phyloP scores from a whole-genome alignment of 2,329 filamentous ascomycete species.

The Aspergillus tamarii region DNA sequence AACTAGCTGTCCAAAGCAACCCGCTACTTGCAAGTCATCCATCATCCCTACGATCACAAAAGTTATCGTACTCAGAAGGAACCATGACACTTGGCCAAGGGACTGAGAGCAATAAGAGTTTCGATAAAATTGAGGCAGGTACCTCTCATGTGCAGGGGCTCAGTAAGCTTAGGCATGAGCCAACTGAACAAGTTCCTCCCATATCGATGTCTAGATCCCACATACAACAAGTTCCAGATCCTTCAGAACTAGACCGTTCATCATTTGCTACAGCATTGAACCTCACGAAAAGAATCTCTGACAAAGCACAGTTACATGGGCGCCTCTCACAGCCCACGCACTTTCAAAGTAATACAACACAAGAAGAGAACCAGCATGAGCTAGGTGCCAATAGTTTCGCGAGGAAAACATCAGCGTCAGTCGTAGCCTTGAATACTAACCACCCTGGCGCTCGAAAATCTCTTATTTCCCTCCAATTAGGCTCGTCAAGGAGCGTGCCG shows the following conservation, averaged over 20 bases:
- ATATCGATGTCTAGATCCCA: not conserved
- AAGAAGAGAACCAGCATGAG: constrained; percentile 3
- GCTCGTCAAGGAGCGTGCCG: not conserved
- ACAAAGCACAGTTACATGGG: not conserved
- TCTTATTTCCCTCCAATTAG: not conserved
- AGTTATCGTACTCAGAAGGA: constrained; percentile 20
- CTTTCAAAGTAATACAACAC: constrained; percentile 4
- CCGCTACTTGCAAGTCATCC: constrained; percentile 19
- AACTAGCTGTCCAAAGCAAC: constrained; percentile 29
- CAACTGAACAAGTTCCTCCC: constrained; percentile 4
- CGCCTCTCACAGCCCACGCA: not conserved
- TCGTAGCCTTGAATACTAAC: not conserved
- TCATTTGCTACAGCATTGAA: constrained; percentile 31
- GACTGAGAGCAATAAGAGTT: constrained; percentile 13
- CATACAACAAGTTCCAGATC: constrained; percentile 3
- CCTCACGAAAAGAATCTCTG: constrained; percentile 20
- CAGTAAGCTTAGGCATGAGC: not conserved
- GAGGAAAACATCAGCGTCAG: not conserved
- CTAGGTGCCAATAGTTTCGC: not conserved
- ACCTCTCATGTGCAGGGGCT: constrained; percentile 15
- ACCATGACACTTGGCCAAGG: constrained; percentile 26
- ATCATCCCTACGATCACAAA: constrained; percentile 16
- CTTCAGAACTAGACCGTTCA: constrained; percentile 28
- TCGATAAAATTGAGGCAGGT: constrained; percentile 20
- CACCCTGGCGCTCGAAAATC: not conserved